Evolutionary conservation across 2,329 filamentous ascomycete species (phyloP).

Genomic region (Calonectria leucothoes): DNA sequence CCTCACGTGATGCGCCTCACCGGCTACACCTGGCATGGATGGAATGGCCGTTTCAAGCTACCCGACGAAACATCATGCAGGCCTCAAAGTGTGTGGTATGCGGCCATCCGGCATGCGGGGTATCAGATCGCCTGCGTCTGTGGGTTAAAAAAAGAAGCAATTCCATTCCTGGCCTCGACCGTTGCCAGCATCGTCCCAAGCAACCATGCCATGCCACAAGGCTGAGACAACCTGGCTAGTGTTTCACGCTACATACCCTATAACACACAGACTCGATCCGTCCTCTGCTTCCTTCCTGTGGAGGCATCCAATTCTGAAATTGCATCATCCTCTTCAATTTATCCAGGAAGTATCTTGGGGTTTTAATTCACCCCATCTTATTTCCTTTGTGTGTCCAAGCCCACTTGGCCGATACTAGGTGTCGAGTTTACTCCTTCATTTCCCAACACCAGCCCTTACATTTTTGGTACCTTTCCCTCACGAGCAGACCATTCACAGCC

Average conservation of each 20-base stretch:
- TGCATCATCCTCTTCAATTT: neutral
- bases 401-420: neutral
- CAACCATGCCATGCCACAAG: slow-evolving; percentile 2
- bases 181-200: neutral
- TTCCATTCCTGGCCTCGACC: neutral
- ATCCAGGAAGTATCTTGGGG: neutral
- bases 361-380: neutral
- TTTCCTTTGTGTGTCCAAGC: neutral
- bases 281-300: neutral
- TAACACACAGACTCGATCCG: neutral
- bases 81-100: neutral
- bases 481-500: neutral
- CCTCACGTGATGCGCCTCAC: slow-evolving; percentile 34
- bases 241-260: slow-evolving; percentile 1
- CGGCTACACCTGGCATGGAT: neutral
- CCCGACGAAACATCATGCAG: neutral
- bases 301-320: neutral
- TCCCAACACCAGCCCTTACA: neutral
- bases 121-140: neutral
- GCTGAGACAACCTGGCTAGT: neutral
- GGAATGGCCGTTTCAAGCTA: neutral
- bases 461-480: neutral
- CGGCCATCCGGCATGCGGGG: neutral
- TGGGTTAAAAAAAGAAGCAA: neutral
- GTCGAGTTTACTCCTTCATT: neutral